Evolutionary conservation across 768 basidiomycete genomes (phyloP).

Genomic region (Tulasnella sp.): DNA sequence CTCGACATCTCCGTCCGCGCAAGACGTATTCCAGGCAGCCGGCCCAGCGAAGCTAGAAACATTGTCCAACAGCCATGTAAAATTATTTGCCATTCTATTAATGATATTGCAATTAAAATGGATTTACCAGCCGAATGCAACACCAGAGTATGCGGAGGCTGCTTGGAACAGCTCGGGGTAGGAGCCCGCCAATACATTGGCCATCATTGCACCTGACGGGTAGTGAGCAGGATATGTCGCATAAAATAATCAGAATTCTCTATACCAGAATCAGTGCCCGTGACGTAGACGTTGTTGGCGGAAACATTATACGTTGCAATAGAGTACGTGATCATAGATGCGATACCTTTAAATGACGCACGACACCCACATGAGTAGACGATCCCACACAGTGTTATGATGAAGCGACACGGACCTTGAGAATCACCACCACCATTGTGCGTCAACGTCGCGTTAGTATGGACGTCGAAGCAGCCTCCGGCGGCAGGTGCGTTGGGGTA

Average conservation of each 20-base stretch:
- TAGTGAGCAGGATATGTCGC: neutral
- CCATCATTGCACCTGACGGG: constrained; percentile 39
- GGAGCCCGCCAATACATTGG: constrained; percentile 28
- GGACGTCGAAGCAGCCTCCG: neutral
- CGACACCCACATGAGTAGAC: no score
- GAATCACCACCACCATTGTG: constrained; percentile 44
- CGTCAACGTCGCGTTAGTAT: constrained; percentile 35
- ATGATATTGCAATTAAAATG: no score
- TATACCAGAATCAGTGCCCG: constrained; percentile 40
- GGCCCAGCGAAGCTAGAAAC: constrained; percentile 37
- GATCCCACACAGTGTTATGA: no score
- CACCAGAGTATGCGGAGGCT: constrained; percentile 11
- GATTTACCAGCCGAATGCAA: constrained; percentile 29
- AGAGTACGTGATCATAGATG: constrained; percentile 5
- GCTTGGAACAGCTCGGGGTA: constrained; percentile 28
- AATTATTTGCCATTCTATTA: no score
- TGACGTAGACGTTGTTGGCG: constrained; percentile 35
- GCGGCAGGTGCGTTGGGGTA: constrained; percentile 27
- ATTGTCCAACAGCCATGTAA: no score
- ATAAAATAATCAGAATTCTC: neutral
- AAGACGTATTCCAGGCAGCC: constrained; percentile 37
- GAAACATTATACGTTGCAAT: constrained; percentile 1
- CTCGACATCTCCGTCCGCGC: constrained; percentile 35
- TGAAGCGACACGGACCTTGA: neutral
- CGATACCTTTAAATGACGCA: neutral